Evolutionary conservation across 352 stramenopile species (phyloP).

Genomic region (Phytophthora cryptogea): DNA sequence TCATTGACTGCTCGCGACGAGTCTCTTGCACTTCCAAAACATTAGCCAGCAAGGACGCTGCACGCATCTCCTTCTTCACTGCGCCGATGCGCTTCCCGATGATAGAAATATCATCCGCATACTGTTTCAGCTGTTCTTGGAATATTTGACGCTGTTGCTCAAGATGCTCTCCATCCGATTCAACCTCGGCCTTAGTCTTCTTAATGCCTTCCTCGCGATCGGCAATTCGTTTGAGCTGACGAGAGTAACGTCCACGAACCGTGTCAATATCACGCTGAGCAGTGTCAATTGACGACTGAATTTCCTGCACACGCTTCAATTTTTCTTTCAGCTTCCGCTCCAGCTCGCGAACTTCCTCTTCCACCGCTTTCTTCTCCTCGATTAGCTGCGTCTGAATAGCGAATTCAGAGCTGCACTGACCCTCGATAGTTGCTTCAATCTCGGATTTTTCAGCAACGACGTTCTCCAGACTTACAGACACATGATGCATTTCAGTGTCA

Average conservation of each 20-base stretch:
- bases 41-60: constrained; percentile 58
- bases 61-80: constrained; percentile 75
- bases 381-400: constrained; percentile 52
- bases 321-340: constrained; percentile 72
- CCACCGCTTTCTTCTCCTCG: constrained; percentile 60
- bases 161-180: constrained; percentile 66
- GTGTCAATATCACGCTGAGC: constrained; percentile 79
- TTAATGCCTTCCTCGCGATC: constrained; percentile 76
- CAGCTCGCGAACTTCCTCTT: constrained; percentile 76
- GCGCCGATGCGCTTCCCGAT: constrained; percentile 63
- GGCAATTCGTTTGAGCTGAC: constrained; percentile 78
- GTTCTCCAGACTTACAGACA: constrained; percentile 74
- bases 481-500: constrained; percentile 76
- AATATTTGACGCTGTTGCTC: constrained; percentile 62
- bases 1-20: constrained; percentile 59
- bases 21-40: constrained; percentile 80
- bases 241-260: constrained; percentile 73
- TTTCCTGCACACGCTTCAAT: constrained; percentile 53
- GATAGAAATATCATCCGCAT: constrained; percentile 47
- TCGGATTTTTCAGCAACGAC: constrained; percentile 70
- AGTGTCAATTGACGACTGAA: constrained; percentile 71
- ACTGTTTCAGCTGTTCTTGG: constrained; percentile 55
- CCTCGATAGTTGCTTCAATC: constrained; percentile 80
- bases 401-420: constrained; percentile 74
- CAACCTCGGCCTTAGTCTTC: constrained; percentile 77